Evolutionary conservation across 2,329 filamentous ascomycete genomes (phyloP), one percentile per base, ranked within the genome.

Genomic region (Fusarium incarnatum): DNA sequence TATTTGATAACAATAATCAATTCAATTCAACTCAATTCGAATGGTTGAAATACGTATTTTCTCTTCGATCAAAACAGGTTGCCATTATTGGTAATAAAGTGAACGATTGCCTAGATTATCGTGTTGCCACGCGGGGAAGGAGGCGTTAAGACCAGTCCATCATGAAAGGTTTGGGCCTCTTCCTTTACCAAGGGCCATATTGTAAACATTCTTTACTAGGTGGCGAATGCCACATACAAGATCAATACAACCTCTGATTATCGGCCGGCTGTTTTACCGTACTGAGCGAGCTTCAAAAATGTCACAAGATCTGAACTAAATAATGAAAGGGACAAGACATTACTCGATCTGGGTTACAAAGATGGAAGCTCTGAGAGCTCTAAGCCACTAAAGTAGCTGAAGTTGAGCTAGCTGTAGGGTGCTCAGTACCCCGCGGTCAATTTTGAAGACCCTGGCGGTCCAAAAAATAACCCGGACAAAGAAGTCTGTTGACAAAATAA

Each of bases 401-500:
- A n/a, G 10, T 27, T 52, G 23, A 55, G 13, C 37, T 52, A 32
- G 48, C 30, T 40, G 50, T 64, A 68, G 67, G 48, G 42, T 47
- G 47, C 20, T 46, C 65, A 28, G 46, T 72, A 73, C 75, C 75
- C 75, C 75, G 74, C 75, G 71, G 64, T 67, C 57, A 62, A 55
- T 45, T 28, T 69, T 45, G 49, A 44, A 64, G 40, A 60, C 68
- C 73, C 27, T 5, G 1, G 27, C 12, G 27, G 10, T 28, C 5
- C 27, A 28, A 15, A 30, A 30, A 30, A 15, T 30, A 30, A 30
- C 6, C 28, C 13, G 28, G 28, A 30, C 13, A 30, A 12, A 30
- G 28, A 30, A 15, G 28, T 30, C 28, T 30, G 3, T 15, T 30
- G 28, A 30, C 28, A 30, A 30, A 30, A 30, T 30, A 30, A 30